These are phyloP conservation scores for Monosporozyma yasuniensis DNA, from an alignment of 805 yeast genomes.

Conservation along the genomic window DNA sequence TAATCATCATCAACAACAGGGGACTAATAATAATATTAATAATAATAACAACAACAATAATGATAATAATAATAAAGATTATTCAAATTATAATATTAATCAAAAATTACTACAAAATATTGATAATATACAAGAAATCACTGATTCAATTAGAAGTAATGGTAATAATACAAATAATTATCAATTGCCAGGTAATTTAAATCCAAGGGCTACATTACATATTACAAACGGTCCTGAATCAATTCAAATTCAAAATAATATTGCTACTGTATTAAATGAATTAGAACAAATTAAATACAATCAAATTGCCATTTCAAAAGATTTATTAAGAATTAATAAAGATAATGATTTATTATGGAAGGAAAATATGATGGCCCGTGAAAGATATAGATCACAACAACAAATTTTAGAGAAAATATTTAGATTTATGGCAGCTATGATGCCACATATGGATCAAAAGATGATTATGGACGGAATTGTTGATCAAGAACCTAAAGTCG, in stretches of 20 bases:
- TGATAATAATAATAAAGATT: background rate
- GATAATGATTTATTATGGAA: slow-evolving; percentile 91
- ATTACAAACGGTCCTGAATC: slow-evolving; percentile 5
- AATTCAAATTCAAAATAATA: slow-evolving; percentile 3
- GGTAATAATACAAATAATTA: slow-evolving; percentile 4
- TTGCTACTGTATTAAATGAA: slow-evolving; percentile 46
- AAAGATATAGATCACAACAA: slow-evolving; percentile 75
- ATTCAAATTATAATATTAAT: background rate
- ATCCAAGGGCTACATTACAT: background rate
- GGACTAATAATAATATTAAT: background rate
- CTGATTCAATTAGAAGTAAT: slow-evolving; percentile 2
- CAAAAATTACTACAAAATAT: slow-evolving; percentile 6
- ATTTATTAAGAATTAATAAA: slow-evolving; percentile 67
- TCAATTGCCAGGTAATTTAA: slow-evolving; percentile 1
- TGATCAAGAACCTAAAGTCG: background rate
- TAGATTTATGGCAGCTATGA: slow-evolving; percentile 73
- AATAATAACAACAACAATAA: background rate
- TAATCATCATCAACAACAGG: background rate
- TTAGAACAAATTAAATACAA: slow-evolving; percentile 66
- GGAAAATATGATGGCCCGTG: slow-evolving; percentile 75
- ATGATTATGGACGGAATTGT: slow-evolving; percentile 21
- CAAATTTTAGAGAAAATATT: slow-evolving; percentile 82
- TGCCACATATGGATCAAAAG: slow-evolving; percentile 26
- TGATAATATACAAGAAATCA: slow-evolving; percentile 10
- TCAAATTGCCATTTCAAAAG: slow-evolving; percentile 76